Conservation (phyloP, 352 stramenopile genomes). For the Saprolegnia parasitica region DNA sequence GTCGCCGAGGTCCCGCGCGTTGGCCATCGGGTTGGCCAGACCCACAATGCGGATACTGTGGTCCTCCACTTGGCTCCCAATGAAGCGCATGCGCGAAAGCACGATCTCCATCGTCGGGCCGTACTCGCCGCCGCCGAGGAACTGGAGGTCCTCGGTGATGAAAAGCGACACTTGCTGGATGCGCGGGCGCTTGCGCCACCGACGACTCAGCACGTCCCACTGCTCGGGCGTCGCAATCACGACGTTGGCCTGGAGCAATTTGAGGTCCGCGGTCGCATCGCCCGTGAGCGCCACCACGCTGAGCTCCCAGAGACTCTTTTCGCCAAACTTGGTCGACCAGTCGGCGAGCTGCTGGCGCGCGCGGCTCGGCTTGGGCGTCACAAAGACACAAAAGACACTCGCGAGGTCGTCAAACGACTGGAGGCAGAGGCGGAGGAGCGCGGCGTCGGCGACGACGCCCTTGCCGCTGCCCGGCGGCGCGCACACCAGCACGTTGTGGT, state of each 20-base stretch:
- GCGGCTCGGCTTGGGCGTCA: constrained; percentile 85
- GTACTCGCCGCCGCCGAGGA: constrained; percentile 88
- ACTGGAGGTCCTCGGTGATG: constrained; percentile 97
- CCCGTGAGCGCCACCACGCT: constrained; percentile 91
- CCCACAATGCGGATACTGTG: constrained; percentile 89
- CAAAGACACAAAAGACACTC: constrained; percentile 89
- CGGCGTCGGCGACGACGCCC: constrained; percentile 92
- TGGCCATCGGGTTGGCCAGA: constrained; percentile 95
- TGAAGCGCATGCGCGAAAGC: constrained; percentile 97
- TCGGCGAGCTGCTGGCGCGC: constrained; percentile 70
- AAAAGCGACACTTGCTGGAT: constrained; percentile 94
- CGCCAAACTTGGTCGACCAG: constrained; percentile 81
- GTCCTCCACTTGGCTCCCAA: constrained; percentile 82
- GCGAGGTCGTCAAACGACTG: constrained; percentile 54
- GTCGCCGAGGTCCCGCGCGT: constrained; percentile 96
- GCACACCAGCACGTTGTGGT: constrained; percentile 94
- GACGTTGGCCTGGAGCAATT: constrained; percentile 89
- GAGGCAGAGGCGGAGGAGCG: constrained; percentile 91
- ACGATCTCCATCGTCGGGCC: constrained; percentile 96
- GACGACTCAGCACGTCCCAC: constrained; percentile 95
- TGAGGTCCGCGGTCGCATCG: constrained; percentile 91
- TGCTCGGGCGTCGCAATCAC: constrained; percentile 92
- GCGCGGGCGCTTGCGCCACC: constrained; percentile 96
- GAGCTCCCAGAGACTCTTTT: constrained; percentile 70
- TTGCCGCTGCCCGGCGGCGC: constrained; percentile 95